These are phyloP conservation scores for Corinectria fuckeliana DNA, from an alignment of 2,329 filamentous ascomycete species.

Conservation along the genomic window DNA sequence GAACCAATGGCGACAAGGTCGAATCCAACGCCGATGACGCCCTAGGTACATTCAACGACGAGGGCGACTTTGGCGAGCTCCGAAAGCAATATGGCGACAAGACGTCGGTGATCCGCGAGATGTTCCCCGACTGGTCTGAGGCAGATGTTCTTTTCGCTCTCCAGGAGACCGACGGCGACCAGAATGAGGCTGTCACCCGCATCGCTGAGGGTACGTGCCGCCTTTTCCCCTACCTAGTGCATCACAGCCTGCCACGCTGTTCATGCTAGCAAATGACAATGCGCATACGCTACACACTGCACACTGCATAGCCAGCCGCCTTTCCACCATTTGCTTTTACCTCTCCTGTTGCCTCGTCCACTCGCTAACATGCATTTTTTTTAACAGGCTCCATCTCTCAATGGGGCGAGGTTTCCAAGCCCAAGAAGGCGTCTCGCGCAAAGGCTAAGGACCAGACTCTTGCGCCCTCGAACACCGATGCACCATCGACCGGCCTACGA, in stretches of 20 bases:
- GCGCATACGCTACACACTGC: conserved; percentile 11
- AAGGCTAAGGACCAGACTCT: conserved; percentile 72
- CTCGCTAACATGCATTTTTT: conserved; percentile 38
- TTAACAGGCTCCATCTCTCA: conserved; percentile 79
- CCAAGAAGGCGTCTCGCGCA: conserved; percentile 76
- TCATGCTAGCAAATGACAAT: conserved; percentile 4
- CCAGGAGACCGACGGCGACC: conserved; percentile 84
- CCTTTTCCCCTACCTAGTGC: conserved; percentile 21
- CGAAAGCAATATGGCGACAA: conserved; percentile 87
- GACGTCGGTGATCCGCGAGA: conserved; percentile 83
- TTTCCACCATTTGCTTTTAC: neutral
- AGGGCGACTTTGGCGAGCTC: conserved; percentile 89
- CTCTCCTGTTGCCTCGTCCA: neutral
- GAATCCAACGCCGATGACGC: conserved; percentile 64
- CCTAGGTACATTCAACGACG: conserved; percentile 71
- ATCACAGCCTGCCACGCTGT: conserved; percentile 25
- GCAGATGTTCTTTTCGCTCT: conserved; percentile 93
- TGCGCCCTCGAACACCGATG: conserved; percentile 57
- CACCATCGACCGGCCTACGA: conserved; percentile 51
- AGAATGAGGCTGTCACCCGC: conserved; percentile 75
- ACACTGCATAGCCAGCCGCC: conserved; percentile 7
- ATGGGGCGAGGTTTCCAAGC: conserved; percentile 84
- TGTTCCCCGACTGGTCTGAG: conserved; percentile 95
- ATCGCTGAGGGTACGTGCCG: conserved; percentile 74
- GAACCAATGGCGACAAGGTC: conserved; percentile 75